Percentiles rank a stretch among this genome's conserved stretches.
phyloP scores from a whole-genome alignment of 2,329 filamentous ascomycete species.

The Fusarium sp. region DNA sequence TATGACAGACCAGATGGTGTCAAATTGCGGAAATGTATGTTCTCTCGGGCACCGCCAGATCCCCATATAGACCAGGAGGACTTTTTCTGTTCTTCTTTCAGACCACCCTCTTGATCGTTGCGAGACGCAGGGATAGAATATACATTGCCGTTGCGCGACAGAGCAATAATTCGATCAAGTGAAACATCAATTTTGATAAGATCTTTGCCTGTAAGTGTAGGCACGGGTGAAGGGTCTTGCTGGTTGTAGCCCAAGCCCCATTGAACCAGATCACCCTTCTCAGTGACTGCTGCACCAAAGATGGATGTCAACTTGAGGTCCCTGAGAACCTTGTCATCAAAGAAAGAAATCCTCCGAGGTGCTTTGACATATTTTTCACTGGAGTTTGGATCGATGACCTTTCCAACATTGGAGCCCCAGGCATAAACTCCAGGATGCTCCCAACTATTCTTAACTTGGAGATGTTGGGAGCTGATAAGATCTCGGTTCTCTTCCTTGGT shows the following conservation, averaged over 20 bases:
- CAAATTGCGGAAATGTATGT: conserved; percentile 77
- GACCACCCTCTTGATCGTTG: conserved; percentile 72
- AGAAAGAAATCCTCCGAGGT: conserved; percentile 81
- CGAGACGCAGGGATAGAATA: conserved; percentile 86
- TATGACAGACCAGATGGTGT: conserved; percentile 71
- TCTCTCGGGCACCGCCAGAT: conserved; percentile 42
- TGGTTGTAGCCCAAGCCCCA: conserved; percentile 85
- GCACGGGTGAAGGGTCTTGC: conserved; percentile 68
- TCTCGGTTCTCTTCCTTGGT: conserved; percentile 79
- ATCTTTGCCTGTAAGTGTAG: conserved; percentile 84
- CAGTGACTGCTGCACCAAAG: conserved; percentile 87
- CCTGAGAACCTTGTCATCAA: conserved; percentile 83
- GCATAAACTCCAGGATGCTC: conserved; percentile 88
- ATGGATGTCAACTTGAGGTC: conserved; percentile 86
- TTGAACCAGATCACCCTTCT: conserved; percentile 88
- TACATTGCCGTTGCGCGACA: conserved; percentile 78
- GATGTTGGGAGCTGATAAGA: conserved; percentile 83
- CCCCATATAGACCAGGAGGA: conserved; percentile 79
- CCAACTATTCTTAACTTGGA: conserved; percentile 86
- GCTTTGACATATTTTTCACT: conserved; percentile 81
- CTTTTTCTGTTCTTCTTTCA: conserved; percentile 67
- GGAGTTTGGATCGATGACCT: conserved; percentile 86
- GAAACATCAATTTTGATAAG: conserved; percentile 81
- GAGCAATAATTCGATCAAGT: conserved; percentile 81
- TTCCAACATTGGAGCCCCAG: conserved; percentile 89